Evolutionary conservation across 805 yeast genomes (phyloP).

Genomic region (Teunomyces barrocoloradensis): DNA sequence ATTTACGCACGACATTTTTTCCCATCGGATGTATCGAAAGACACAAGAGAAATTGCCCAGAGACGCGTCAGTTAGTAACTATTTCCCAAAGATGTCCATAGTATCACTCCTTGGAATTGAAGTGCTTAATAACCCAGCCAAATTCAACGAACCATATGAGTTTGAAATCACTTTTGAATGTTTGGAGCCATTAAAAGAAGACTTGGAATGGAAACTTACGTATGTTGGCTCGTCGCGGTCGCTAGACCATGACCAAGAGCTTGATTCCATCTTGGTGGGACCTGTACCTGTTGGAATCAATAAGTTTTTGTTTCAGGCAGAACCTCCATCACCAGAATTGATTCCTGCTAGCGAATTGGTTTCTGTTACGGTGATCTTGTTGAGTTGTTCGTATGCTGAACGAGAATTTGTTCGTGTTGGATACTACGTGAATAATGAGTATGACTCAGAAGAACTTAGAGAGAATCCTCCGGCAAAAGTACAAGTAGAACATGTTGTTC

Average conservation of each 20-base stretch:
- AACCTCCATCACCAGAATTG: slow-evolving; percentile 93
- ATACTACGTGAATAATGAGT: slow-evolving; percentile 95
- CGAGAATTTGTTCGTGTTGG: slow-evolving; percentile 97
- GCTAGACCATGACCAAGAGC: slow-evolving; percentile 92
- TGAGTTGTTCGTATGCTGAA: slow-evolving; percentile 91
- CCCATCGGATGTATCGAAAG: neutral
- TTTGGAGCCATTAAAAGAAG: slow-evolving; percentile 85
- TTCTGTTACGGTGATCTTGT: slow-evolving; percentile 87
- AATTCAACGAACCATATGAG: slow-evolving; percentile 88
- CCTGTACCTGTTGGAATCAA: slow-evolving; percentile 98
- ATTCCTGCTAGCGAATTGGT: slow-evolving; percentile 96
- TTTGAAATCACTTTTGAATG: slow-evolving; percentile 98
- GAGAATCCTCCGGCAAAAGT: slow-evolving; percentile 94
- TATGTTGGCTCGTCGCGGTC: slow-evolving; percentile 96
- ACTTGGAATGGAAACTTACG: slow-evolving; percentile 95
- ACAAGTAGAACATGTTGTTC: slow-evolving; percentile 88
- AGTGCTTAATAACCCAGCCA: slow-evolving; percentile 92
- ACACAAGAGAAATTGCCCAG: neutral
- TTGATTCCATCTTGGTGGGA: slow-evolving; percentile 95
- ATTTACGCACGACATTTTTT: neutral
- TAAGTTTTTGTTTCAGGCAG: slow-evolving; percentile 89
- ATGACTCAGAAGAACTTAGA: slow-evolving; percentile 87
- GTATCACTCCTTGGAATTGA: slow-evolving; percentile 89
- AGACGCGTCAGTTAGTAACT: slow-evolving; percentile 2
- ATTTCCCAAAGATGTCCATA: slow-evolving; percentile 64